Evolutionary conservation across 1,284 basidiomycete genomes (phyloP).

Genomic region (Cutaneotrichosporon cyanovorans): DNA sequence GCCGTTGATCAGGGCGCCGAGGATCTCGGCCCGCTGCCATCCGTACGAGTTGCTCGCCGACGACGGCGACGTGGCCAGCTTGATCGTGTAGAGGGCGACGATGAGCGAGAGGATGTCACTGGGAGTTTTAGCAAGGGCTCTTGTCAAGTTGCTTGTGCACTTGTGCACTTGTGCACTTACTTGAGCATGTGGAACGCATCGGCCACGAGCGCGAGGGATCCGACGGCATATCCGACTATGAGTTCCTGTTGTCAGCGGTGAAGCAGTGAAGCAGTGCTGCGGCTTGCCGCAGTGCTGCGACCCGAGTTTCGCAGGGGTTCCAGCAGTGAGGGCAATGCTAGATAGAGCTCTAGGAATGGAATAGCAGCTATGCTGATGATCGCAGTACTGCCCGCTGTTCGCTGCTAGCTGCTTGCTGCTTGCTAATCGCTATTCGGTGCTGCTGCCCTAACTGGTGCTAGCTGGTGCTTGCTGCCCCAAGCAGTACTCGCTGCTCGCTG

Average conservation of each 20-base stretch:
- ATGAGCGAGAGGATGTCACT: conserved; percentile 92
- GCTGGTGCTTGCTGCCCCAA: too few relatives aligned
- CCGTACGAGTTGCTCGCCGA: conserved; percentile 42
- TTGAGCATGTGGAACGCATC: conserved; percentile 99
- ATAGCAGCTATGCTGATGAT: too few relatives aligned
- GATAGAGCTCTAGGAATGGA: background rate
- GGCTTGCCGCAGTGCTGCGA: background rate
- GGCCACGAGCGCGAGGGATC: conserved; percentile 88
- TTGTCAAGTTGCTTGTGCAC: conserved; percentile 7
- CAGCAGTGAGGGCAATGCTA: background rate
- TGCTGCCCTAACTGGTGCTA: too few relatives aligned
- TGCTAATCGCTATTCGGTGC: too few relatives aligned
- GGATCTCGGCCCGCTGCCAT: conserved; percentile 98
- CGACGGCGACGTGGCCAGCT: conserved; percentile 52
- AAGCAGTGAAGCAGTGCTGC: too few relatives aligned
- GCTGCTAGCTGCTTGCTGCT: too few relatives aligned
- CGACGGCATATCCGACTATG: conserved; percentile 75
- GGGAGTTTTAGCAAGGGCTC: conserved; percentile 19
- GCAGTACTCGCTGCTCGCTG: too few relatives aligned
- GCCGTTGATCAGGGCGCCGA: conserved; percentile 90
- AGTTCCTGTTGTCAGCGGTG: conserved; percentile 27
- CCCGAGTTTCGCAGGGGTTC: background rate
- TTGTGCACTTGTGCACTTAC: conserved; percentile 67
- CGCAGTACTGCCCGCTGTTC: too few relatives aligned
- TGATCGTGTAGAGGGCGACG: conserved; percentile 95